Evolutionary conservation across 2,329 filamentous ascomycete genomes (phyloP), one percentile per base, ranked within the genome.

Genomic region (Fusarium sp.): DNA sequence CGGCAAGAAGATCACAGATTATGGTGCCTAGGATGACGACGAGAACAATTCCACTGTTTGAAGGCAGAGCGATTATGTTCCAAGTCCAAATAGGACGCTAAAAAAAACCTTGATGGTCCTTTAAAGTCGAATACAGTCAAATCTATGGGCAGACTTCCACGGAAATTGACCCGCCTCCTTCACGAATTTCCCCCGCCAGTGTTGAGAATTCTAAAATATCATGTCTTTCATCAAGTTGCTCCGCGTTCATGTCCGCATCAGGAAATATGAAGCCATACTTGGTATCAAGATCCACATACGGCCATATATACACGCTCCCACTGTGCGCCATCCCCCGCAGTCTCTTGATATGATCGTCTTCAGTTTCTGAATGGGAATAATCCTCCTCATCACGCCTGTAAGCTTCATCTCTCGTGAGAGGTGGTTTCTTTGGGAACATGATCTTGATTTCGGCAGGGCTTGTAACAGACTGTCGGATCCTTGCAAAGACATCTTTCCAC

Each of bases 1-100:
- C 47, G 93, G 94, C 70, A 99, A 99, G 84, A 99, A 99, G 82
- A 97, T 99, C 69, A 99, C 96, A 53, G 96, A 99, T 79, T 99
- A 98, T 80, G 93, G 98, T 80, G 93, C 93, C 41, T 93, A 98
- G 78, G 95, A 98, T 71, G 95, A 98, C 30, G 94, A 98, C 68
- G 95, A 97, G 71, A 11, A 37, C 16, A n/a, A 18, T 18, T 18
- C 9, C 3, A 37, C 2, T 21, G 21, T 3, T 21, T 21, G 20
- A 20, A 21, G 21, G 21, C 21, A 21, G 21, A 21, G 21, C 21
- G 21, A 21, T 21, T 21, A 21, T 21, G 21, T 21, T 21, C 21
- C 21, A 21, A 21, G 21, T 21, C 21, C 21, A 21, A 21, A 3
- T 21, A 21, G 21, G 21, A 21, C 21, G 21, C 21, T 21, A 21